phyloP scores from a whole-genome alignment of 2,329 filamentous ascomycete species.

The Orbilia quercus region DNA sequence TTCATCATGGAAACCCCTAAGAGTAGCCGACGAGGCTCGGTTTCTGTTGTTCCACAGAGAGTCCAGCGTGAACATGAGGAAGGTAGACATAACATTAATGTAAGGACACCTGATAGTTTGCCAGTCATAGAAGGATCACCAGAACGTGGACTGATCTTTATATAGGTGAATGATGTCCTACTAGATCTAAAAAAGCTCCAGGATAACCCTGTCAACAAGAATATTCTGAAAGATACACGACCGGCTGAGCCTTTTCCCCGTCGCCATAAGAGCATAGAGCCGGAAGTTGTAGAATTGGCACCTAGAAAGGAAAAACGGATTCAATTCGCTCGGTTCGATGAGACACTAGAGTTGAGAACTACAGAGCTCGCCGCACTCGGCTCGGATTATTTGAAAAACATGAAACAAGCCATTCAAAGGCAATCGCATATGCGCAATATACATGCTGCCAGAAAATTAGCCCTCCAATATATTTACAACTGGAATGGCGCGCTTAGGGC shows the following conservation, averaged over 20 bases:
- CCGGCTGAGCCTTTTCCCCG: conserved; percentile 24
- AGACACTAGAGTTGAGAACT: conserved; percentile 21
- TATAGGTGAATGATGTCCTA: conserved; percentile 18
- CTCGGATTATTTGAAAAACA: conserved; percentile 31
- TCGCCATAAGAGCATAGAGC: conserved; percentile 5
- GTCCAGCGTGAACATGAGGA: conserved; percentile 46
- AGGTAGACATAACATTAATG: conserved; percentile 16
- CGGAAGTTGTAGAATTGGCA: neutral
- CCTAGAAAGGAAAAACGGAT: neutral
- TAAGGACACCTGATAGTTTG: conserved; percentile 4
- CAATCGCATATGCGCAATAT: conserved; percentile 13
- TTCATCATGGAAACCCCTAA: conserved; percentile 11
- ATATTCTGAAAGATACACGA: neutral
- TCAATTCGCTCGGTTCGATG: conserved; percentile 12
- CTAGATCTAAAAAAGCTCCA: conserved; percentile 30
- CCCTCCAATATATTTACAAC: conserved; percentile 25
- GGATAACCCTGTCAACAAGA: neutral
- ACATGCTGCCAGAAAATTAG: conserved; percentile 15
- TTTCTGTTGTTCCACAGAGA: conserved; percentile 6
- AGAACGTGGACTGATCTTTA: neutral
- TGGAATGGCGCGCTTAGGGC: conserved; percentile 41
- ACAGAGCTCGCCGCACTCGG: conserved; percentile 30
- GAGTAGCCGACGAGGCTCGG: conserved; percentile 4
- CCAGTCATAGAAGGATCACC: neutral
- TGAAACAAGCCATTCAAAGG: conserved; percentile 23